Evolutionary conservation across 1,284 basidiomycete genomes (phyloP).

Genomic region (Cutaneotrichosporon daszewskae): DNA sequence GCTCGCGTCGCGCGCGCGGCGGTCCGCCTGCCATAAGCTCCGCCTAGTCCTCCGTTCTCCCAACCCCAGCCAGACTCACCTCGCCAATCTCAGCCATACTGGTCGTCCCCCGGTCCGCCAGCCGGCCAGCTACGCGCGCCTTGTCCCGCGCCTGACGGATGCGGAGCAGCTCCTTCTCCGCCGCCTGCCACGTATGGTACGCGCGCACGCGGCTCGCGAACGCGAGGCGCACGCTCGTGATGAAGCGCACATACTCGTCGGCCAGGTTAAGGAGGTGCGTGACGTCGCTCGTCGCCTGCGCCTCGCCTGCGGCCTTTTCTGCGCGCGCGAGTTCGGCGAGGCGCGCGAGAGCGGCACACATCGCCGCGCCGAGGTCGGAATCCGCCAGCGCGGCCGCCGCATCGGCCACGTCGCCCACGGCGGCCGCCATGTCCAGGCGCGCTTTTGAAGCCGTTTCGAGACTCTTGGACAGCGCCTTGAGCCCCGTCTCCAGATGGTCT

Average conservation of each 20-base stretch:
- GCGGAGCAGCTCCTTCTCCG: conserved; percentile 68
- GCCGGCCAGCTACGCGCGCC: conserved; percentile 64
- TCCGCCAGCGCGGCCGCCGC: conserved; percentile 60
- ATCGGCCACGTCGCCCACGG: conserved; percentile 67
- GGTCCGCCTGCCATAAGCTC: conserved; percentile 60
- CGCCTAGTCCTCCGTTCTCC: conserved; percentile 1
- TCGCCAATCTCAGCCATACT: conserved; percentile 71
- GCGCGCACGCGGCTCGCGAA: conserved; percentile 68
- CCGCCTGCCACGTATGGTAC: conserved; percentile 71
- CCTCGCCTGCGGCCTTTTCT: conserved; percentile 63
- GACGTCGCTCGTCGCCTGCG: conserved; percentile 72
- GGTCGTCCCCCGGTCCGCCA: conserved; percentile 39
- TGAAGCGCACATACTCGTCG: conserved; percentile 88
- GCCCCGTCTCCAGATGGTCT: conserved; percentile 81
- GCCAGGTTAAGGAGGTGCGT: conserved; percentile 66
- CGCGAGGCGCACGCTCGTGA: conserved; percentile 78
- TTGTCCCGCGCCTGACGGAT: conserved; percentile 73
- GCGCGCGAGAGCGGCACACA: conserved; percentile 61
- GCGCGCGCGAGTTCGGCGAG: conserved; percentile 68
- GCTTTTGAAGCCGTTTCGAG: conserved; percentile 77
- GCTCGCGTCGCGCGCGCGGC: conserved; percentile 69
- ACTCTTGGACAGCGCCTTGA: conserved; percentile 76
- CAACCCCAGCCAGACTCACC: too few species aligned
- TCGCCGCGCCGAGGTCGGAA: conserved; percentile 67
- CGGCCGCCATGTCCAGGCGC: conserved; percentile 63